phyloP scores from a whole-genome alignment of 257 asterid genomes.

The Solanum etuberosum region DNA sequence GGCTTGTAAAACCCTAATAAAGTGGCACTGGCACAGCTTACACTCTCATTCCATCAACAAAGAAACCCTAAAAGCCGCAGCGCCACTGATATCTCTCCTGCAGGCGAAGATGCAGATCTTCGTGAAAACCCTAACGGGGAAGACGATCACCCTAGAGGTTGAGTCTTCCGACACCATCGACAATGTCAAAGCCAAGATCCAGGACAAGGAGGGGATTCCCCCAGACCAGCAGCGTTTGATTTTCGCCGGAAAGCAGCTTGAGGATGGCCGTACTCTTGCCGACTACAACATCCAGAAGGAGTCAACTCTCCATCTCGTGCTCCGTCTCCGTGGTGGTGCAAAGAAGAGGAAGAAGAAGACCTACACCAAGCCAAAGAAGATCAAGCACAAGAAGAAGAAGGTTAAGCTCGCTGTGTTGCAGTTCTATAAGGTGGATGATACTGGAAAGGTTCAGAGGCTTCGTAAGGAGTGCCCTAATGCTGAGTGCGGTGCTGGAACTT shows the following conservation, averaged over 20 bases:
- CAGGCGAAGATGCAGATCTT: constrained; percentile 63
- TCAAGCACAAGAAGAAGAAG: constrained; percentile 68
- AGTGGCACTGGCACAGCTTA: neutral
- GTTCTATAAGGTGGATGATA: constrained; percentile 63
- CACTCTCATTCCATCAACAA: neutral
- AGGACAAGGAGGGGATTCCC: neutral
- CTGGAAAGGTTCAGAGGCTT: constrained; percentile 63
- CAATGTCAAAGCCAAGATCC: neutral
- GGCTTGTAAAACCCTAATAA: neutral
- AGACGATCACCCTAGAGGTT: constrained; percentile 33
- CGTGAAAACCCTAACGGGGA: constrained; percentile 76
- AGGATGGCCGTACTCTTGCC: neutral
- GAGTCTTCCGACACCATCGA: neutral
- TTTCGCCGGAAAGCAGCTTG: neutral
- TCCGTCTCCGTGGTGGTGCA: constrained; percentile 67
- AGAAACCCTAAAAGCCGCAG: neutral
- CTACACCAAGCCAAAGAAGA: constrained; percentile 65
- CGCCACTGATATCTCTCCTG: neutral
- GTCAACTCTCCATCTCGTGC: constrained; percentile 58
- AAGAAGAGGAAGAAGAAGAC: constrained; percentile 79
- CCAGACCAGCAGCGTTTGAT: neutral
- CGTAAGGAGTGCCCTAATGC: constrained; percentile 72
- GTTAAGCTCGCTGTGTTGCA: constrained; percentile 55
- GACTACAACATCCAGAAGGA: constrained; percentile 26
- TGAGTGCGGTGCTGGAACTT: constrained; percentile 62